Evolutionary conservation across 495 filamentous ascomycete genomes (phyloP).

Genomic region (Apiosordaria backusii): DNA sequence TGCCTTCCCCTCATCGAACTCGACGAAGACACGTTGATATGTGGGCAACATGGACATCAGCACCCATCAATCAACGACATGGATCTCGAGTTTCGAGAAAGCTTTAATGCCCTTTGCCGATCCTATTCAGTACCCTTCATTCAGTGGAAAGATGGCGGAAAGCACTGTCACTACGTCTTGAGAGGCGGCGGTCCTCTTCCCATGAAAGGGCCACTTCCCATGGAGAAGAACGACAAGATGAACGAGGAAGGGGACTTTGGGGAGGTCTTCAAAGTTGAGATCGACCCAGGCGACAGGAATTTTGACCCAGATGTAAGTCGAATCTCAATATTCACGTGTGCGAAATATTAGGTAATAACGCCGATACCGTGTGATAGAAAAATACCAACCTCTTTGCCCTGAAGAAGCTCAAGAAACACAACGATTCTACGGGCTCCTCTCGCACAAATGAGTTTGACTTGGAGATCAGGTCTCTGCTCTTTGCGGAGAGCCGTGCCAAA

Average conservation of each 20-base stretch:
- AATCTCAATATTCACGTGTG: background rate
- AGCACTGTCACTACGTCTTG: background rate
- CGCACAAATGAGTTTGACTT: background rate
- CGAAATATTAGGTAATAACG: background rate
- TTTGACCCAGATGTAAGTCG: background rate
- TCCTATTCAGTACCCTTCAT: background rate
- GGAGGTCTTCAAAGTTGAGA: background rate
- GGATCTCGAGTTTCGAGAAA: background rate
- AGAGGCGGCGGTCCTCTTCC: background rate
- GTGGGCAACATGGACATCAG: background rate
- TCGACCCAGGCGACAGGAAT: background rate
- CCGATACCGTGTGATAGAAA: background rate
- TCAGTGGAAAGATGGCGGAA: background rate
- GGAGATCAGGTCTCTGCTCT: background rate
- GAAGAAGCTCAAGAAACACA: background rate
- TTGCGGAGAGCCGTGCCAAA: background rate
- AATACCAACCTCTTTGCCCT: background rate
- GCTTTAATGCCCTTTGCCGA: background rate
- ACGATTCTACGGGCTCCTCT: background rate
- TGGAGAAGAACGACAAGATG: background rate
- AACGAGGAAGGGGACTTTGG: constrained; percentile 1
- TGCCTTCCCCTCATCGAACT: background rate
- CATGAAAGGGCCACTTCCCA: background rate
- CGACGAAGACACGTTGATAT: background rate
- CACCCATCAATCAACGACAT: background rate